A percentile compares a stretch with the other conserved stretches of the same genome.
These are phyloP conservation scores for Calocybe cyanea DNA, from an alignment of 768 basidiomycete genomes.

Conservation along the genomic window DNA sequence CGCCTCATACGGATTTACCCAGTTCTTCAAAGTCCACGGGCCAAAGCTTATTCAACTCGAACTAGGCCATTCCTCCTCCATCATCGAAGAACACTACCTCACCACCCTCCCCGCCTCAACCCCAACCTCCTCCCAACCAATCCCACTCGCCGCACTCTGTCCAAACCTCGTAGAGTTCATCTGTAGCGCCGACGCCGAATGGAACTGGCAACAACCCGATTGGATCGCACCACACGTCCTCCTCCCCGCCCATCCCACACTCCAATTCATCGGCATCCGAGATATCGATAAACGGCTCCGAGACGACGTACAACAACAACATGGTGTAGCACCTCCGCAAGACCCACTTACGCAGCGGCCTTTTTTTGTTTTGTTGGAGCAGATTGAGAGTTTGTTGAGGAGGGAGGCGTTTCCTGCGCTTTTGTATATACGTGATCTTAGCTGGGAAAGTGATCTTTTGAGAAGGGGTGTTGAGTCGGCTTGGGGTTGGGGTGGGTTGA, in stretches of 20 bases:
- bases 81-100: slow-evolving; percentile 65
- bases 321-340: not conserved
- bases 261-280: slow-evolving; percentile 68
- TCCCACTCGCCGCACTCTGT: slow-evolving; percentile 64
- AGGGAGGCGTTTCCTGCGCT: slow-evolving; percentile 59
- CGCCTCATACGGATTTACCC: slow-evolving; percentile 58
- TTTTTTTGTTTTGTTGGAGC: slow-evolving; percentile 64
- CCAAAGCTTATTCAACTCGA: slow-evolving; percentile 60
- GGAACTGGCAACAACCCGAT: slow-evolving; percentile 77
- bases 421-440: slow-evolving; percentile 62
- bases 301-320: slow-evolving; percentile 28
- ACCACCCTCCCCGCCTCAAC: slow-evolving; percentile 39
- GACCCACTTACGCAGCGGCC: slow-evolving; percentile 17
- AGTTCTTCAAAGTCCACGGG: slow-evolving; percentile 68
- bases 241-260: slow-evolving; percentile 56
- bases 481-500: not conserved
- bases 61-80: slow-evolving; percentile 66
- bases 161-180: slow-evolving; percentile 69
- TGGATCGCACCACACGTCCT: slow-evolving; percentile 79
- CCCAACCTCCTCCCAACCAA: slow-evolving; percentile 27
- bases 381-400: slow-evolving; percentile 56
- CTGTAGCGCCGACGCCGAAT: slow-evolving; percentile 73
- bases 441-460: slow-evolving; percentile 53
- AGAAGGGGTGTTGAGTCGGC: slow-evolving; percentile 28
- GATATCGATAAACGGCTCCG: slow-evolving; percentile 63